Evolutionary conservation across 2,329 filamentous ascomycete genomes (phyloP), one percentile per base, ranked within the genome.

Genomic region (Teratosphaeria destructans): DNA sequence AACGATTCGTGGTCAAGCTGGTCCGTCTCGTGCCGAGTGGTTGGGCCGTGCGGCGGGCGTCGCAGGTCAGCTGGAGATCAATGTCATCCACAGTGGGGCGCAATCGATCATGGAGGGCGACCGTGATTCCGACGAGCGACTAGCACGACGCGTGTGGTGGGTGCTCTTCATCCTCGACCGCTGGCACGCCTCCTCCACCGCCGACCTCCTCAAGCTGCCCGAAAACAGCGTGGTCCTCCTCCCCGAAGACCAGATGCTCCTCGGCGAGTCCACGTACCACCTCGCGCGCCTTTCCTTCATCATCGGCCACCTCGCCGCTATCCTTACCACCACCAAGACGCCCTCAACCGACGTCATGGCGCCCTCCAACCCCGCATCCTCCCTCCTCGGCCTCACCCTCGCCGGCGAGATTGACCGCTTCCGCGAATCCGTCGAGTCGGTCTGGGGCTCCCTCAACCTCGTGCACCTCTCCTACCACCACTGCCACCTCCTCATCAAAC

Each of bases 381-480:
- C 76, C 29, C 72, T 81, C 19, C 68, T 83, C 16, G 78, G 77
- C 52, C 76, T 77, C 16, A 76, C 82, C 35, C 75, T 85, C 54
- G 78, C 80, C 61, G 76, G 80, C n/a, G 79, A 83, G 62, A 76
- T 86, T 52, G 86, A 89, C 67, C 78, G 85, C 60, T 87, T 86
- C 70, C 81, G 84, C 7, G 84, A 87, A 70, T 79, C 83, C 58
- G 77, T 89, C 1, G 84, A 86, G 3, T 71, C 68, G 6, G 70
- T 76, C 54, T 76, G 75, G 70, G 74, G 77, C 12, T 78, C 79
- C 52, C 75, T 85, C 29, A 82, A 82, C 26, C 78, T 86, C 35
- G 77, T 89, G 2, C 83, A 87, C 65, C 77, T 90, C 27, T 82
- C 82, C 19, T 89, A 88, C 72, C 88, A 87, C 82, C 85, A 89